phyloP scores from a whole-genome alignment of 257 asterid species.

The Plantago major region DNA sequence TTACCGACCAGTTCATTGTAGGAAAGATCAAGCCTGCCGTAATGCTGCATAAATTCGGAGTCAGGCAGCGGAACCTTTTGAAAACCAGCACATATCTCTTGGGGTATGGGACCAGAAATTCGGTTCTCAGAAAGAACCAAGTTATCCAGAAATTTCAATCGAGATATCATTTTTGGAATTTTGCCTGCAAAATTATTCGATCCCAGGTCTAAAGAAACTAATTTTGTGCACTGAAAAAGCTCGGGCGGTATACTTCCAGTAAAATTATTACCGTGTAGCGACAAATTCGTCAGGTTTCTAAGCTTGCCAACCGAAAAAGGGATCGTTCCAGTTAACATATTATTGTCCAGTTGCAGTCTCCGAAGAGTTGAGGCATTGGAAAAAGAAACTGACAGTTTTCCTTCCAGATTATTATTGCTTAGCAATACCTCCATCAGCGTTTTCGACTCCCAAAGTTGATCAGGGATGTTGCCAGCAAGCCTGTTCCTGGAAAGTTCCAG shows the following conservation, averaged over 20 bases:
- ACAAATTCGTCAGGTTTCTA: conserved; percentile 60
- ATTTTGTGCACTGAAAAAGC: conserved; percentile 56
- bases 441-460: conserved; percentile 57
- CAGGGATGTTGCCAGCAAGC: conserved; percentile 56
- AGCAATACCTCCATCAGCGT: conserved; percentile 56
- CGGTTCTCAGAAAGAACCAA: conserved; percentile 63
- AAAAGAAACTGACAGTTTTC: conserved; percentile 37
- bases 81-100: conserved; percentile 72
- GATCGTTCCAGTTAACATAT: conserved; percentile 53
- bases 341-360: conserved; percentile 56
- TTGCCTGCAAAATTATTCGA: conserved; percentile 44
- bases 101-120: conserved; percentile 62
- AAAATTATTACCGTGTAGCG: conserved; percentile 62
- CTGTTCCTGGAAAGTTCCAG: conserved; percentile 58
- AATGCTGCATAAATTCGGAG: conserved; percentile 74
- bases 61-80: conserved; percentile 61
- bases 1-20: conserved; percentile 52
- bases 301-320: conserved; percentile 57
- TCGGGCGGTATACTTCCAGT: conserved; percentile 56
- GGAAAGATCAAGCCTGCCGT: conserved; percentile 83
- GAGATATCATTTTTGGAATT: conserved; percentile 50
- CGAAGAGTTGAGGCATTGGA: conserved; percentile 31
- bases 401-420: conserved; percentile 45
- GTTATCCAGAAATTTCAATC: conserved; percentile 57
- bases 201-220: conserved; percentile 66